Evolutionary conservation across 495 filamentous ascomycete genomes (phyloP), one percentile per base, ranked within the genome.

Genomic region (Diplogelasinospora grovesii): DNA sequence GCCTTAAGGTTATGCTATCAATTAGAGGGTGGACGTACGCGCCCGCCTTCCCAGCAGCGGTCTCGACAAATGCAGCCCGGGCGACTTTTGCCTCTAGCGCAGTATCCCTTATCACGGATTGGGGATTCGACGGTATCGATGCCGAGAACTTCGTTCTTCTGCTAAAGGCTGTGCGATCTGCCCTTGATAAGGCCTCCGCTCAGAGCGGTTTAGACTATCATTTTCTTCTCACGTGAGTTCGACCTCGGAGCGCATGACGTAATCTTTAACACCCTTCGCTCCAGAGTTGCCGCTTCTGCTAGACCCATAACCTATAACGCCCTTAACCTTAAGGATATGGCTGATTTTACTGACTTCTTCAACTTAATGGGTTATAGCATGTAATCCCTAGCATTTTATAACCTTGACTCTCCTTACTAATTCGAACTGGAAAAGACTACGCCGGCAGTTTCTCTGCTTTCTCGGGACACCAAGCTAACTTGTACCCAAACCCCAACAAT

Each of bases 11-110:
- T 3, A 66, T 94, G 10, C 78, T 96, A 5, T 86, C 79, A 28
- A 90, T 97, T 46, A 90, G 90, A 38, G 92, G 90, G 16, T 93
- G 85, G 83, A 89, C 85, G 0, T 94, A 88, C 57, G 86, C 85
- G 3, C 53, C 73, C 53, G 85, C 86, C 59, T 93, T 97, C 52
- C 68, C 84, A 1, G 65, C 70, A 5, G 81, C 84, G 0, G 72
- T 81, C n/a, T 71, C 68, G 15, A 80, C 77, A 4, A 61, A 68
- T 1, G 52, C 58, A 3, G 73, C 65, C 14, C 71, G 75, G 25
- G 55, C 65, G n/a, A 73, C 33, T 1, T 92, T 93, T 64, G 88
- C 85, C 21, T 48, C 63, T 1, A 71, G 70, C 10, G 73, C 86
- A 3, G 74, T 88, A 8, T 48, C 67, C 14, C 60, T 93, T 15